Percentiles rank a stretch among this genome's conserved stretches.
phyloP scores from a whole-genome alignment of 768 basidiomycete genomes.

The Kwoniella botswanensis region DNA sequence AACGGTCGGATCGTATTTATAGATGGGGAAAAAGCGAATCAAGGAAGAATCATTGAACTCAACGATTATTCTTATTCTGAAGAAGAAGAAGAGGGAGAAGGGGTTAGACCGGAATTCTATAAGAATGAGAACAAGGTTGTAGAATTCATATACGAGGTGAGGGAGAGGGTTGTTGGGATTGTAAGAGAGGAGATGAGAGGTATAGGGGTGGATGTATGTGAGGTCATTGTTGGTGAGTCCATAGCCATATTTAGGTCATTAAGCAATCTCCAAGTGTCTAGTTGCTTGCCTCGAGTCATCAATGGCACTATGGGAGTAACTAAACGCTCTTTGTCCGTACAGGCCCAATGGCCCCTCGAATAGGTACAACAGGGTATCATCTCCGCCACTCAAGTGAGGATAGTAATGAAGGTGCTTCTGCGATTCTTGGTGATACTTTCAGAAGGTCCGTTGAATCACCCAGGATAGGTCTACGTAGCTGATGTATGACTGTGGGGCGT shows the following conservation, averaged over 20 bases:
- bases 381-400: constrained; percentile 23
- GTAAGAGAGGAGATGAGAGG: constrained; percentile 32
- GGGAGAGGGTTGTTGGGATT: constrained; percentile 27
- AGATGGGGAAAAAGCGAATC: constrained; percentile 17
- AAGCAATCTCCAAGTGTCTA: neutral
- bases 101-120: neutral
- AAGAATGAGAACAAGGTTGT: constrained; percentile 17
- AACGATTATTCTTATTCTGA: neutral
- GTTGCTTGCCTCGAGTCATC: neutral
- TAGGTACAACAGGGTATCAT: constrained; percentile 6
- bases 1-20: constrained; percentile 43
- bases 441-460: neutral
- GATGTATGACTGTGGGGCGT: neutral
- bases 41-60: constrained; percentile 1
- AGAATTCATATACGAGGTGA: constrained; percentile 29
- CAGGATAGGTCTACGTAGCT: neutral
- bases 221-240: constrained; percentile 47
- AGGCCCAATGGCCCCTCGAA: constrained; percentile 37
- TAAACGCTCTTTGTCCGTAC: neutral
- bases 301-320: neutral
- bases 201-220: constrained; percentile 43
- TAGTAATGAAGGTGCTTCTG: constrained; percentile 7
- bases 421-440: neutral
- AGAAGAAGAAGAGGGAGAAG: neutral
- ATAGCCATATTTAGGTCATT: too few relatives aligned